Percentiles rank a stretch among this genome's conserved stretches.
These are phyloP conservation scores for Hirsutella minnesotensis DNA, from an alignment of 2,329 filamentous ascomycete species.

Conservation along the genomic window DNA sequence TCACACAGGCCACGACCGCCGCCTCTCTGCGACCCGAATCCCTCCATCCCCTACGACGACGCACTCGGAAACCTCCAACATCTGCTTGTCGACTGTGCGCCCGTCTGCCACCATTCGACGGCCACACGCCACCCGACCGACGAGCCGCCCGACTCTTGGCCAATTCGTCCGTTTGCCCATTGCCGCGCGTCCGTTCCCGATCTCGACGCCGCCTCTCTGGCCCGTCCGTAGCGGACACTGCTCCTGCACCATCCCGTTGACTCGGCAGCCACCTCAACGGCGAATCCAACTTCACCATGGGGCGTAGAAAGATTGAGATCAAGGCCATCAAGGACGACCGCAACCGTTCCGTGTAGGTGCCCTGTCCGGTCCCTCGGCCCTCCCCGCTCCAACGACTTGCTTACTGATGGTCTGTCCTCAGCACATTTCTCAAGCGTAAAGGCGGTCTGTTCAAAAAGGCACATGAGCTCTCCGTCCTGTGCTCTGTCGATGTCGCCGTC, in stretches of 20 bases:
- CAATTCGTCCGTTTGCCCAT: not conserved
- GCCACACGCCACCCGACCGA: not conserved
- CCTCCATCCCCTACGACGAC: not conserved
- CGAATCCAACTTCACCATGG: slow-evolving; percentile 47
- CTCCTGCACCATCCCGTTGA: not conserved
- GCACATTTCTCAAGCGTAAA: slow-evolving; percentile 97
- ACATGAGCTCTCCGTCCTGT: slow-evolving; percentile 93
- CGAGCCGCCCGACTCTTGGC: not conserved
- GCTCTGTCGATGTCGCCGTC: slow-evolving; percentile 95
- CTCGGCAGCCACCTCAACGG: not conserved
- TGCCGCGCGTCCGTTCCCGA: not conserved
- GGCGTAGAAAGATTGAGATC: slow-evolving; percentile 98
- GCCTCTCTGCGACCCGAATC: not conserved
- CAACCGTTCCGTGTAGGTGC: slow-evolving; percentile 87
- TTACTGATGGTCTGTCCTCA: slow-evolving; percentile 22
- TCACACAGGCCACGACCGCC: not conserved
- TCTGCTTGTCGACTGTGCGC: not conserved
- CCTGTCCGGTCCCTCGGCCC: not conserved
- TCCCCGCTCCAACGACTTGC: not conserved
- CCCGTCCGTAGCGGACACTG: not conserved
- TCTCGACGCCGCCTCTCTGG: not conserved
- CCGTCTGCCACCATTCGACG: not conserved
- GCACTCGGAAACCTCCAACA: not conserved
- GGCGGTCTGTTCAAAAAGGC: slow-evolving; percentile 99
- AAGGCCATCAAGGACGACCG: slow-evolving; percentile 98